Conservation (phyloP, 106 monocot species). For the Acanthochlamys bracteata region DNA sequence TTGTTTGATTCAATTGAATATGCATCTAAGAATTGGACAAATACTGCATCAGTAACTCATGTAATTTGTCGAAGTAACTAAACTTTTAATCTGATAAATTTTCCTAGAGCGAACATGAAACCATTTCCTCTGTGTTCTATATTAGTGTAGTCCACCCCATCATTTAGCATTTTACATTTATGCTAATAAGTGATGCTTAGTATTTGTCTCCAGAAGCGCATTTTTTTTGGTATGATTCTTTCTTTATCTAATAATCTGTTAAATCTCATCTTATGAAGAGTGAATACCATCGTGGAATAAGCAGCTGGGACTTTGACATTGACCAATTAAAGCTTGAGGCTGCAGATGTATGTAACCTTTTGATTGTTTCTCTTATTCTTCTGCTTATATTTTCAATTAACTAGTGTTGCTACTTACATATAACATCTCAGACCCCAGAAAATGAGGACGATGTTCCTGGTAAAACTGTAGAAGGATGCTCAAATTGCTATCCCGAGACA, state of each 20-base stretch:
- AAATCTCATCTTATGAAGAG: conserved; percentile 15
- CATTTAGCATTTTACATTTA: too few relatives aligned
- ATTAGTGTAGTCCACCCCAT: too few relatives aligned
- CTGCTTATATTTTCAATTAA: not conserved
- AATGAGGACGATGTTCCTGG: conserved; percentile 21
- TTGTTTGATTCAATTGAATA: too few relatives aligned
- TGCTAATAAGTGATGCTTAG: not conserved
- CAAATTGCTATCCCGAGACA: conserved; percentile 29
- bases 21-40: too few relatives aligned
- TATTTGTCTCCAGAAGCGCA: not conserved
- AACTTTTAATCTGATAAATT: too few relatives aligned
- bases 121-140: too few relatives aligned
- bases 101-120: too few relatives aligned
- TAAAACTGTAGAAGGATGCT: conserved; percentile 22
- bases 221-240: not conserved
- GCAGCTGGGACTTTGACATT: conserved; percentile 53
- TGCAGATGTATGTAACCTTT: conserved; percentile 29
- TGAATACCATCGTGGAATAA: conserved; percentile 64
- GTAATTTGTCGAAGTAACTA: too few relatives aligned
- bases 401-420: not conserved
- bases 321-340: conserved; percentile 48
- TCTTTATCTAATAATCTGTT: not conserved
- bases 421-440: conserved; percentile 30
- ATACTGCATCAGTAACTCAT: too few relatives aligned
- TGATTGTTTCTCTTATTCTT: not conserved